Evolutionary conservation across 2,329 filamentous ascomycete species (phyloP).

Genomic region (Xylaria sp.): DNA sequence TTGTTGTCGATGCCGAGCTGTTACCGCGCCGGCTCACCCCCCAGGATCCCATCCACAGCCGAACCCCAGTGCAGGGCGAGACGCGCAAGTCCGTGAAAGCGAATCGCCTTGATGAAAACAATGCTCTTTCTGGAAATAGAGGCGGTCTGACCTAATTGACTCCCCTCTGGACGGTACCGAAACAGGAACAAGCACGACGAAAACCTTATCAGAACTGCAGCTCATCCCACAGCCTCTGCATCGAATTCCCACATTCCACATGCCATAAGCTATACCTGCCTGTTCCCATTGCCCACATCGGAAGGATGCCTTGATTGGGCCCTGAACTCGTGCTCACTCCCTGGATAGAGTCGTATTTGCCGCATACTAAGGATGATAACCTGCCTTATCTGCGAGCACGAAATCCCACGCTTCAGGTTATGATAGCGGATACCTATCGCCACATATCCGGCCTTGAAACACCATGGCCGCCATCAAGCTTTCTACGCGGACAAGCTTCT

Average conservation of each 20-base stretch:
- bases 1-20: conserved; percentile 6
- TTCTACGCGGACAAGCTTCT: not conserved
- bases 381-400: not conserved
- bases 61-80: not conserved
- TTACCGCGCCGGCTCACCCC: conserved; percentile 1
- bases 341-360: not conserved
- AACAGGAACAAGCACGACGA: conserved; percentile 1
- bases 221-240: conserved; percentile 3
- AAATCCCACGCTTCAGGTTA: not conserved
- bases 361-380: conserved; percentile 17
- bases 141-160: conserved; percentile 26
- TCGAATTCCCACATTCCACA: conserved; percentile 2
- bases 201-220: conserved; percentile 19
- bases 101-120: conserved; percentile 13
- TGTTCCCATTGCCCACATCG: conserved; percentile 4
- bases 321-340: not conserved
- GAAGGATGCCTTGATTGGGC: conserved; percentile 10
- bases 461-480: not conserved
- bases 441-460: not conserved
- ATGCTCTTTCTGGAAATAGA: not conserved
- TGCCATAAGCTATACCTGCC: not conserved
- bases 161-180: not conserved
- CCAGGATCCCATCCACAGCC: not conserved
- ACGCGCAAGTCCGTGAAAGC: not conserved
- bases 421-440: not conserved